A percentile compares a stretch with the other conserved stretches of the same genome.
Evolutionary conservation across 2,329 filamentous ascomycete species (phyloP).

Genomic region (Hirsutella rhossiliensis): DNA sequence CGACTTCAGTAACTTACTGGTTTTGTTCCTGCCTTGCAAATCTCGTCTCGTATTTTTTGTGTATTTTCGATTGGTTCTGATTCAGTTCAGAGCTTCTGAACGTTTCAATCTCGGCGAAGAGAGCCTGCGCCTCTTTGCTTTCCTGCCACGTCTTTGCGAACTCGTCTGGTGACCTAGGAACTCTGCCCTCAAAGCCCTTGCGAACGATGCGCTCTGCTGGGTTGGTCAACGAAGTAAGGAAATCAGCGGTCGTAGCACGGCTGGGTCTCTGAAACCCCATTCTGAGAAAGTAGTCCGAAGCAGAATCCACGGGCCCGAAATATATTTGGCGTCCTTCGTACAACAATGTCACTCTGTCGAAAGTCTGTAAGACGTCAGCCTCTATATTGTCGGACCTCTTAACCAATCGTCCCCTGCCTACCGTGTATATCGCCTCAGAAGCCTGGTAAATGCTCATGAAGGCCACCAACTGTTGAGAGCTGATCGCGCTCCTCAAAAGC

Average conservation of each 20-base stretch:
- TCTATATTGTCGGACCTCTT: not conserved
- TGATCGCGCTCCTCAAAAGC: not conserved
- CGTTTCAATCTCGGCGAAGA: conserved; percentile 15
- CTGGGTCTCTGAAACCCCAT: conserved; percentile 42
- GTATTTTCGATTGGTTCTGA: too few relatives aligned
- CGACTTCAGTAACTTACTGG: too few relatives aligned
- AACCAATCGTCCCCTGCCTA: not conserved
- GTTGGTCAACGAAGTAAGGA: conserved; percentile 41
- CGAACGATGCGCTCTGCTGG: conserved; percentile 19
- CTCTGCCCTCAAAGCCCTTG: conserved; percentile 22
- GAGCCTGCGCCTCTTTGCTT: conserved; percentile 9
- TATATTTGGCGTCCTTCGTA: conserved; percentile 58
- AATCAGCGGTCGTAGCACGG: conserved; percentile 50
- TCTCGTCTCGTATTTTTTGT: too few relatives aligned
- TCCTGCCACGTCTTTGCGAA: conserved; percentile 23
- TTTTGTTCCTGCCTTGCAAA: too few relatives aligned
- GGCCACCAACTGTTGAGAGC: not conserved
- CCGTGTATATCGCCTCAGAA: not conserved
- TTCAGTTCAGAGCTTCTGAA: conserved; percentile 8
- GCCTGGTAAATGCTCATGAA: not conserved
- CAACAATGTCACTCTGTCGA: conserved; percentile 51
- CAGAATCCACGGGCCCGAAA: conserved; percentile 46
- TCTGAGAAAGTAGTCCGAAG: conserved; percentile 48
- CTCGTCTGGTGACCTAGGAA: conserved; percentile 22
- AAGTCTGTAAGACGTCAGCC: conserved; percentile 24